phyloP scores from a whole-genome alignment of 306 rosid species.

The Fragaria nilgerrensis region DNA sequence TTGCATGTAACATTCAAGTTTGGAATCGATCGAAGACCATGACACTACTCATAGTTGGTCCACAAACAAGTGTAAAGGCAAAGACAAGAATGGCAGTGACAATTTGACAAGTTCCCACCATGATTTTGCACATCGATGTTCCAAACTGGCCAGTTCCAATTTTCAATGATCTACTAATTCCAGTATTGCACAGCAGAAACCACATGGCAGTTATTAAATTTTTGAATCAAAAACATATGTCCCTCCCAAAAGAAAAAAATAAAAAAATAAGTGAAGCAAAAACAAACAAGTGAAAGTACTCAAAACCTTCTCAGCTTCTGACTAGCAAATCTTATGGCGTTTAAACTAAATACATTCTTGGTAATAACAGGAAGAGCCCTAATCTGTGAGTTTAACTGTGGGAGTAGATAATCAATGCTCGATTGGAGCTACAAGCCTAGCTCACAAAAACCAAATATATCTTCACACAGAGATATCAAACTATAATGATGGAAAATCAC shows the following conservation, averaged over 20 bases:
- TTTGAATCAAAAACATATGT: conserved; percentile 12
- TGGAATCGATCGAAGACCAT: neutral
- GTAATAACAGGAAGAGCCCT: neutral
- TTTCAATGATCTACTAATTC: conserved; percentile 38
- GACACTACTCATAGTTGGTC: conserved; percentile 32
- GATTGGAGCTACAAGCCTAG: neutral
- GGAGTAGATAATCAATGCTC: neutral
- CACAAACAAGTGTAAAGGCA: conserved; percentile 36
- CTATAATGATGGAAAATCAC: neutral
- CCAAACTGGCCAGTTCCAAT: conserved; percentile 26
- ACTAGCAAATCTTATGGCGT: neutral
- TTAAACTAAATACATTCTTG: neutral
- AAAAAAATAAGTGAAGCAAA: neutral
- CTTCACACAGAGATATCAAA: neutral
- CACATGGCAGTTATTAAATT: conserved; percentile 21
- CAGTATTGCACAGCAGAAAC: conserved; percentile 30
- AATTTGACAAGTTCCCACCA: conserved; percentile 25
- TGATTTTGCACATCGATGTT: conserved; percentile 36
- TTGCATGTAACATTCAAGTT: neutral
- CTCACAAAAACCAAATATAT: neutral
- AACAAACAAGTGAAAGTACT: neutral
- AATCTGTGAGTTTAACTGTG: neutral
- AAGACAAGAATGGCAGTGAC: conserved; percentile 31
- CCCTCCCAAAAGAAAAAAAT: neutral
- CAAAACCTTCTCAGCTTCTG: neutral